Evolutionary conservation across 208 protist species (phyloP).

Genomic region (Crithidia sp.): DNA sequence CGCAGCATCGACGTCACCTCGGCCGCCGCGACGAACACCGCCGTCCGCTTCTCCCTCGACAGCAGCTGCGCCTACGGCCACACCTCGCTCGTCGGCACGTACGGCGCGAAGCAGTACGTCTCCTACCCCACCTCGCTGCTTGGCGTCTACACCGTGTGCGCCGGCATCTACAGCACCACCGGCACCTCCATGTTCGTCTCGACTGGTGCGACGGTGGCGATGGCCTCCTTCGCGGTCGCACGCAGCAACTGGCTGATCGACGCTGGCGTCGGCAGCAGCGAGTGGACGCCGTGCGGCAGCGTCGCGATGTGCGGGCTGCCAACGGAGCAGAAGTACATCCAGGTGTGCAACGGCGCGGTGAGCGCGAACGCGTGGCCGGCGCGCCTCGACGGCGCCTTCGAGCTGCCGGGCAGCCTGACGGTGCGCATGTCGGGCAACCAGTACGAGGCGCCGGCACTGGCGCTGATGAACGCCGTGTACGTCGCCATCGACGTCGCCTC

Average conservation of each 20-base stretch:
- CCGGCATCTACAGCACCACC: conserved; percentile 31
- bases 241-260: conserved; percentile 44
- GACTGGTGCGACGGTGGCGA: conserved; percentile 24
- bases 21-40: conserved; percentile 9
- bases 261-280: conserved; percentile 29
- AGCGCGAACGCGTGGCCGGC: conserved; percentile 34
- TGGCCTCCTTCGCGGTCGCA: conserved; percentile 39
- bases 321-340: conserved; percentile 31
- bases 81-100: conserved; percentile 24
- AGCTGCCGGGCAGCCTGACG: conserved; percentile 33
- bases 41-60: conserved; percentile 45
- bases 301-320: conserved; percentile 40
- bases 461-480: conserved; percentile 42
- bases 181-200: conserved; percentile 47
- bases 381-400: conserved; percentile 47
- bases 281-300: conserved; percentile 55
- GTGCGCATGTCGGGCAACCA: conserved; percentile 45
- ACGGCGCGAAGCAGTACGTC: conserved; percentile 30
- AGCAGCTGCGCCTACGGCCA: conserved; percentile 42
- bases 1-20: conserved; percentile 20
- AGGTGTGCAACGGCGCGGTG: conserved; percentile 47
- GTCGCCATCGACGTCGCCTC: conserved; percentile 37
- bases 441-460: conserved; percentile 27
- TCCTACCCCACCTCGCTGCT: conserved; percentile 24
- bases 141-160: conserved; percentile 50